Base-by-base conservation (phyloP, 768 basidiomycete genomes). In the Cyclocybe cylindracea region DNA sequence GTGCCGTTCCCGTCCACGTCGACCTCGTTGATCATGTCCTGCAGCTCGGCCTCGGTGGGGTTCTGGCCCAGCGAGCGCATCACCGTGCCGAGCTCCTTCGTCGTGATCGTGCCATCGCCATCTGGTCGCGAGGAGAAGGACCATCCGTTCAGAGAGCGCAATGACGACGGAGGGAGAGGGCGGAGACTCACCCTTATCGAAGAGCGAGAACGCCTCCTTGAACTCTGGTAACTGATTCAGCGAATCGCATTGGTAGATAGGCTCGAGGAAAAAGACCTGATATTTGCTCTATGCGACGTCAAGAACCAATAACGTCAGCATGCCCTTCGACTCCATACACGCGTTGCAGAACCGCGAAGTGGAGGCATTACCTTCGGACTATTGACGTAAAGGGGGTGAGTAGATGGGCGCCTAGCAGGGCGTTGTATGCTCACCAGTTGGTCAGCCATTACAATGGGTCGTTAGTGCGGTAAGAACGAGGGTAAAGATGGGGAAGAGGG, bases 121-220 rank as follows among this genome's bases (percentile, higher is more conserved):
- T 80, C 78, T 79, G 60, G 24, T 60, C 69, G 39, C 24, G 48
- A 5, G 31, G 36, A 39, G n/a, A 48, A 42, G 34, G 42, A 37
- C 29, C 13, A 24, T 49, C 19, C 11, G 10, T 43, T 34, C 8
- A 13, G 33, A 5, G 51, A 48, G 51, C 54, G 45, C 48, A 43
- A 48, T 47, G 14, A 43, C 39, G 40, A 5, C 24, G 24, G 4
- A 24, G 24, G 24, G 24, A 24, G 5, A 24, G 5, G 19, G 32
- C 71, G 78, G 34, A 10, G 1, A 52, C 58, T 29, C 44, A 93
- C 94, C 91, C 71, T 94, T 95, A 78, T 97, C 94, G 71, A 98
- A 98, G 16, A 98, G 82, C 53, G 94, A 93, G 77, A 98, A 98
- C 44, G 95, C 95, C 78, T 98, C 96, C 82, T 96, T 98, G 85